A percentile compares a stretch with the other conserved stretches of the same genome.
Conservation (phyloP, 2,329 filamentous ascomycete species). For the Neonectria coccinea region DNA sequence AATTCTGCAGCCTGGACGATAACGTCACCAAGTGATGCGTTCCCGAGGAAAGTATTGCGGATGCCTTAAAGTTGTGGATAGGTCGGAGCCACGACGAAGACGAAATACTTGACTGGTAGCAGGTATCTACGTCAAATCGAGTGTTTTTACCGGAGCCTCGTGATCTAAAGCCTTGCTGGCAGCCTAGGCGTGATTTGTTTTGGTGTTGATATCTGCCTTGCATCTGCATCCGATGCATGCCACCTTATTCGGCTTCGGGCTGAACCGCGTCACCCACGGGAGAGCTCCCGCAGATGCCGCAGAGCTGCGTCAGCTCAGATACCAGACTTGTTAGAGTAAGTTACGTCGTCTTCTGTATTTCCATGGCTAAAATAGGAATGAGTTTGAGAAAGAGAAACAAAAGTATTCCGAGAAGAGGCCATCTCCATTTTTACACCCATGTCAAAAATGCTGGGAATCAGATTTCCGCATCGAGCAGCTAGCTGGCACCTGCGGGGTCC, state of each 20-base stretch:
- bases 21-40: conserved; percentile 42
- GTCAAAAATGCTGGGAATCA: background rate
- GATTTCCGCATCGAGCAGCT: background rate
- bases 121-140: background rate
- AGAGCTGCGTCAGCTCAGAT: background rate
- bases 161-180: background rate
- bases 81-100: conserved; percentile 6
- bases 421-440: background rate
- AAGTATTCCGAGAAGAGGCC: background rate
- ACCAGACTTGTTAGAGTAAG: background rate
- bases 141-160: background rate
- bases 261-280: conserved; percentile 1
- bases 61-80: conserved; percentile 27
- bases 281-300: background rate
- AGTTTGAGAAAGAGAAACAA: background rate
- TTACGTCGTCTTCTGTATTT: background rate
- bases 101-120: background rate
- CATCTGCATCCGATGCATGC: background rate
- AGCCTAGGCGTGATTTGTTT: background rate
- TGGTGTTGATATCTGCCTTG: background rate
- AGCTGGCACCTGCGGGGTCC: background rate
- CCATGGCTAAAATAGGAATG: background rate
- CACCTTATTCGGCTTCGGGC: background rate
- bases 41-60: conserved; percentile 22
- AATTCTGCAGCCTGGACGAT: conserved; percentile 40